These are phyloP conservation scores for Populus trichocarpa DNA, from an alignment of 441 rosid species.

Conservation along the genomic window DNA sequence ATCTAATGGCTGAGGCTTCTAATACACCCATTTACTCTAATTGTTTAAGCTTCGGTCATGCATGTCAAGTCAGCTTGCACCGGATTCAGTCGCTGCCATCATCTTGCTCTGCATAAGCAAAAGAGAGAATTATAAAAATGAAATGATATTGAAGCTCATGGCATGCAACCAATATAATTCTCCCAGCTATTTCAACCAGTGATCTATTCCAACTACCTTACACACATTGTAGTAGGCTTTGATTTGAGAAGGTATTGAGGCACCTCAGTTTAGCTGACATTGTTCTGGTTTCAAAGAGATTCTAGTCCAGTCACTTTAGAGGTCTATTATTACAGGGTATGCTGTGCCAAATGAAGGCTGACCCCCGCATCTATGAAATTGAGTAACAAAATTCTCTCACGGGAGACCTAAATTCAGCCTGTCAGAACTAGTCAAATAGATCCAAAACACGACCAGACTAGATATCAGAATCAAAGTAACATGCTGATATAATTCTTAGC, in stretches of 20 bases:
- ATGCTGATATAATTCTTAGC: background rate
- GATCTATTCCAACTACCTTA: background rate
- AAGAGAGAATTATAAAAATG: background rate
- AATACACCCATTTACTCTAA: constrained; percentile 15
- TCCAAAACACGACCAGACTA: background rate
- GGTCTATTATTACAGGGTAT: background rate
- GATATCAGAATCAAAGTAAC: background rate
- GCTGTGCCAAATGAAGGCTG: background rate
- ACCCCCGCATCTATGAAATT: background rate
- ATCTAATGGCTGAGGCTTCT: constrained; percentile 13
- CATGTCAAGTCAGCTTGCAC: constrained; percentile 4
- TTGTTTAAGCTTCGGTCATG: background rate
- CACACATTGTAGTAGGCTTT: background rate
- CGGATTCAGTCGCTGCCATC: constrained; percentile 43
- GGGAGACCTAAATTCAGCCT: background rate
- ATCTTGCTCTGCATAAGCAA: constrained; percentile 34
- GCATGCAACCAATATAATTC: background rate
- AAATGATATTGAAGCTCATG: background rate
- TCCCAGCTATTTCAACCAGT: background rate
- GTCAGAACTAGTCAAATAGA: background rate
- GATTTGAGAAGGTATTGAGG: background rate
- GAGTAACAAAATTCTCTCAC: background rate
- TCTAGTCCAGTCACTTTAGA: background rate
- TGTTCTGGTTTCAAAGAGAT: background rate
- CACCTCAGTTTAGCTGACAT: background rate